Percentiles rank a stretch among this genome's conserved stretches.
Evolutionary conservation across 345 rosid genomes (phyloP).

Genomic region (Citropsis articulata): DNA sequence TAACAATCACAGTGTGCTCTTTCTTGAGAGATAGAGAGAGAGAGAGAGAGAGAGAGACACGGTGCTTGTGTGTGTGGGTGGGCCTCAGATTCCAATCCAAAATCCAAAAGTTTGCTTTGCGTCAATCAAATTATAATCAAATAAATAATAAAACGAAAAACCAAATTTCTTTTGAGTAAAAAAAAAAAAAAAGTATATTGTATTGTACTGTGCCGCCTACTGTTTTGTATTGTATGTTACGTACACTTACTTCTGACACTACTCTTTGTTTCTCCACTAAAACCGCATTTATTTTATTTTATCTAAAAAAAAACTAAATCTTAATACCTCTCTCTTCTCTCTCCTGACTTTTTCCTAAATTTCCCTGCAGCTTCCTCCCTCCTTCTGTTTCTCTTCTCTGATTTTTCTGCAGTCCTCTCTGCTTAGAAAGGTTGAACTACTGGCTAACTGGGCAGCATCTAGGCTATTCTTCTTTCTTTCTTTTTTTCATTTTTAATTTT

Average conservation of each 20-base stretch:
- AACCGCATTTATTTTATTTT: conserved; percentile 20
- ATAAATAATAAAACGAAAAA: not conserved
- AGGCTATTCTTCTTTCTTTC: conserved; percentile 12
- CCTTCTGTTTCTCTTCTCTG: not conserved
- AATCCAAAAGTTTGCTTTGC: not conserved
- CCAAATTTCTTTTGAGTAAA: too few species aligned
- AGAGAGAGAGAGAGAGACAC: not conserved
- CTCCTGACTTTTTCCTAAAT: conserved; percentile 25
- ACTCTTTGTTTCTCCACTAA: not conserved
- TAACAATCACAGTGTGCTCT: not conserved
- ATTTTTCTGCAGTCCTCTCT: not conserved
- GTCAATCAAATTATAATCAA: conserved; percentile 10
- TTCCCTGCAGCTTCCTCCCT: conserved; percentile 13
- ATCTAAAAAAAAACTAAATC: too few species aligned
- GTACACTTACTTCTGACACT: not conserved
- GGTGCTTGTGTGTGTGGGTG: not conserved
- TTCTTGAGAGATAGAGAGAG: too few species aligned
- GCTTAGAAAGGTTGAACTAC: not conserved
- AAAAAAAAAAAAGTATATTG: too few species aligned
- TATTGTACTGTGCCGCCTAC: too few species aligned
- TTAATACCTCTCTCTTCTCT: not conserved
- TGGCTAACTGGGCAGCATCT: not conserved
- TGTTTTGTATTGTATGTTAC: too few species aligned
- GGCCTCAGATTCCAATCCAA: conserved; percentile 19
- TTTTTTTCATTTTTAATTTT: not conserved